Conservation (phyloP, 2,329 filamentous ascomycete species). For the Talaromyces funiculosus region DNA sequence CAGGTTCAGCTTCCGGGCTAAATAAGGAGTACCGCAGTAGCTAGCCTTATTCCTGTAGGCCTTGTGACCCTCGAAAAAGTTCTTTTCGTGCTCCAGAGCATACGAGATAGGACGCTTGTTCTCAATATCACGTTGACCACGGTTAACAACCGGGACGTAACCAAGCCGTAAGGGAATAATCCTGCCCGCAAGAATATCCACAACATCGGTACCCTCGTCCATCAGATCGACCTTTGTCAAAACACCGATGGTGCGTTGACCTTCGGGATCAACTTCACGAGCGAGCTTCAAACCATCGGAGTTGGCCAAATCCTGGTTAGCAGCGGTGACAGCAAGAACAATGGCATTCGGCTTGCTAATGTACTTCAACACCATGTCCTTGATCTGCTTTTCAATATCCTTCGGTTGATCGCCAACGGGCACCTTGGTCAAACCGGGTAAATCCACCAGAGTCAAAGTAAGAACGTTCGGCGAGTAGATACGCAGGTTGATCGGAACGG, state of each 20-base stretch:
- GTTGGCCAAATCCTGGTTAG: constrained; percentile 97
- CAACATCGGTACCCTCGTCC: constrained; percentile 97
- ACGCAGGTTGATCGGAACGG: constrained; percentile 91
- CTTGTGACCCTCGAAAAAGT: constrained; percentile 98
- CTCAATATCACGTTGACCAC: constrained; percentile 96
- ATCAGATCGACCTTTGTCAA: constrained; percentile 98
- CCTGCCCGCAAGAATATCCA: constrained; percentile 94
- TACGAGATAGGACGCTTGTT: constrained; percentile 92
- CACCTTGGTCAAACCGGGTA: constrained; percentile 94
- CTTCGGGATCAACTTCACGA: constrained; percentile 92
- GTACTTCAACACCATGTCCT: constrained; percentile 97
- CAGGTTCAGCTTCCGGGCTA: constrained; percentile 93
- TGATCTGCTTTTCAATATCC: constrained; percentile 94
- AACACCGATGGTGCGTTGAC: constrained; percentile 95
- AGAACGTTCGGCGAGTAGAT: constrained; percentile 99
- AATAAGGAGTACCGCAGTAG: constrained; percentile 96
- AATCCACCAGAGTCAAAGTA: constrained; percentile 90
- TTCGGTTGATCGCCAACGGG: constrained; percentile 93
- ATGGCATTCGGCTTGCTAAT: constrained; percentile 98
- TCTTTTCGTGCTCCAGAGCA: constrained; percentile 88
- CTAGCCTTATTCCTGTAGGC: constrained; percentile 97
- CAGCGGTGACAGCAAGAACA: constrained; percentile 90
- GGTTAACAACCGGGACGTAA: constrained; percentile 96
- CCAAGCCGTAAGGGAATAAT: constrained; percentile 93
- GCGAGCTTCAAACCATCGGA: constrained; percentile 96